Evolutionary conservation across 495 filamentous ascomycete species (phyloP), one percentile per base, ranked within the genome.

Genomic region (Penicillium salamii): DNA sequence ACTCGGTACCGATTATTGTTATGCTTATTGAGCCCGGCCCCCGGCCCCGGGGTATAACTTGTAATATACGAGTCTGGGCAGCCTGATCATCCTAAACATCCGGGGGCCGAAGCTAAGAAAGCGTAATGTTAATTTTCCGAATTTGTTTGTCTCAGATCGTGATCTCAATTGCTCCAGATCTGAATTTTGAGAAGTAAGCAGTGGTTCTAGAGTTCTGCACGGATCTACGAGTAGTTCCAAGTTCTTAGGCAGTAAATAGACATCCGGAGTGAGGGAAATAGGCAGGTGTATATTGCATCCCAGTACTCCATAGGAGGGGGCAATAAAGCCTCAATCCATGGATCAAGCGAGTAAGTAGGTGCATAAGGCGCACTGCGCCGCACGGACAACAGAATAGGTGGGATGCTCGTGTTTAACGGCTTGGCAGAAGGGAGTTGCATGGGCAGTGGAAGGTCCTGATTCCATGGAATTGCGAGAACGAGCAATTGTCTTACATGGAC

Each of bases 401-500:
- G 23, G 6, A 17, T 19, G 15, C 5, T 13, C 12, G 18, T 8
- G 13, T n/a, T 23, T 29, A 23, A 44, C 5, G 41, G 6, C 36
- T 47, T 15, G 21, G 35, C 24, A 11, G 13, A 23, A 26, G n/a
- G n/a, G n/a, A n/a, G n/a, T n/a, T n/a, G n/a, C n/a, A n/a, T n/a
- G n/a, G n/a, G n/a, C n/a, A n/a, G n/a, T n/a, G n/a, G n/a, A n/a
- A n/a, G n/a, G n/a, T n/a, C n/a, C n/a, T n/a, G n/a, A n/a, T n/a
- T n/a, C n/a, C n/a, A n/a, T n/a, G n/a, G n/a, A n/a, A n/a, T 28
- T 6, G 20, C 15, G 35, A 14, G 33, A 20, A 17, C 19, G 13
- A 32, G n/a, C 35, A 35, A 40, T 40, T 13, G 46, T 48, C 40
- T 48, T 35, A 48, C 35, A n/a, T n/a, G n/a, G n/a, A n/a, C n/a